A percentile compares a stretch with the other conserved stretches of the same genome.
Evolutionary conservation across 495 filamentous ascomycete genomes (phyloP).

Genomic region (Melanomma pulvis-pyrius): DNA sequence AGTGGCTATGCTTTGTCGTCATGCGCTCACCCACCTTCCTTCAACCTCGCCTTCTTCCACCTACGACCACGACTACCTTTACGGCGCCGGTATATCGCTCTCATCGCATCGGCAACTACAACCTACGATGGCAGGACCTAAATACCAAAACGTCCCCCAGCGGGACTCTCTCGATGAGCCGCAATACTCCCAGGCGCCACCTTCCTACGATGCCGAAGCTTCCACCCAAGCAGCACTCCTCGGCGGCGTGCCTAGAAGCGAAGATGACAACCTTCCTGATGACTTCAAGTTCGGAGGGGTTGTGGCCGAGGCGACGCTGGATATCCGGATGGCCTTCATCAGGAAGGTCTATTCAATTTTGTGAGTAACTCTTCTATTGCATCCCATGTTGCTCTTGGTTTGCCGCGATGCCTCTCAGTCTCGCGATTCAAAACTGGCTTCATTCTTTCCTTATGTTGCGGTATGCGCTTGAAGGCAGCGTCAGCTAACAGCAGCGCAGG

Average conservation of each 20-base stretch:
- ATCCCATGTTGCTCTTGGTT: neutral
- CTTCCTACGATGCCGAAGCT: constrained; percentile 69
- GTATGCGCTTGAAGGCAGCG: neutral
- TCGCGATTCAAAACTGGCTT: too few relatives aligned
- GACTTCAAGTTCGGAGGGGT: constrained; percentile 98
- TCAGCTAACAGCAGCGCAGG: constrained; percentile 47
- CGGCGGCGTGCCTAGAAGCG: constrained; percentile 68
- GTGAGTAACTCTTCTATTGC: constrained; percentile 54
- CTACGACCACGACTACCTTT: neutral
- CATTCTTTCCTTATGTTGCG: neutral
- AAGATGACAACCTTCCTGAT: constrained; percentile 90
- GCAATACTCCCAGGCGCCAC: constrained; percentile 79
- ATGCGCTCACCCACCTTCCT: neutral
- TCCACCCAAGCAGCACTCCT: constrained; percentile 57
- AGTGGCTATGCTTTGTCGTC: neutral
- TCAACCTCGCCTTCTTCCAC: constrained; percentile 11
- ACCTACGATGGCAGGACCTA: constrained; percentile 42
- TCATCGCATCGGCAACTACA: neutral
- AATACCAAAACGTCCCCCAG: constrained; percentile 48
- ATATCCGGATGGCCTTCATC: constrained; percentile 96
- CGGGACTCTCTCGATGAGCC: constrained; percentile 49
- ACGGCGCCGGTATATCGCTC: neutral
- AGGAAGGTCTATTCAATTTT: constrained; percentile 89
- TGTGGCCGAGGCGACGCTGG: constrained; percentile 88
- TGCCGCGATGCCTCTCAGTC: neutral